Conservation (phyloP, 305 asterid genomes). For the Striga hermonthica region DNA sequence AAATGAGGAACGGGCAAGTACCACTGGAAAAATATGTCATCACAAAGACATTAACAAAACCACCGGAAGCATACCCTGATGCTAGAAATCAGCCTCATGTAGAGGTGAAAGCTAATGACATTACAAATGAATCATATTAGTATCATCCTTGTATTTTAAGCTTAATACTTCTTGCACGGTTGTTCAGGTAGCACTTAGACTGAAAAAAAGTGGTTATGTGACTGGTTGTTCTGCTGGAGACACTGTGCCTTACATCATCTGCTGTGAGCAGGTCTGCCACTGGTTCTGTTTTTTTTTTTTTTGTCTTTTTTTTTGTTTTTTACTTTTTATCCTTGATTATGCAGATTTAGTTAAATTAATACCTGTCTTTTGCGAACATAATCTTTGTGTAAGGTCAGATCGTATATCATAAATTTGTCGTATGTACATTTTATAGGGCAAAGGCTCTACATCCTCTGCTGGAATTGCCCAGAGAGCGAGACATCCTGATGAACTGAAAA, state of each 20-base stretch:
- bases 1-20: conserved; percentile 87
- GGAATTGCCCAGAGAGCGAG: conserved; percentile 99
- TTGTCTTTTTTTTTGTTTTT: too few species aligned
- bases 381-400: conserved; percentile 15
- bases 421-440: conserved; percentile 50
- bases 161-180: conserved; percentile 24
- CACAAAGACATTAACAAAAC: conserved; percentile 84
- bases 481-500: conserved; percentile 94
- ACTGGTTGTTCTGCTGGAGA: conserved; percentile 96
- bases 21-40: conserved; percentile 85
- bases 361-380: conserved; percentile 13
- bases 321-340: conserved; percentile 8
- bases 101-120: conserved; percentile 57
- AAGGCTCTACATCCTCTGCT: conserved; percentile 51
- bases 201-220: conserved; percentile 78
- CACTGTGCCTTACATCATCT: conserved; percentile 88
- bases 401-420: conserved; percentile 25
- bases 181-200: conserved; percentile 85
- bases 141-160: conserved; percentile 21
- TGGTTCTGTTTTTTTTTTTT: conserved; percentile 2
- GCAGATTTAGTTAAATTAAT: conserved; percentile 8
- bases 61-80: conserved; percentile 98
- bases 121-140: conserved; percentile 19
- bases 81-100: conserved; percentile 96
- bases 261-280: conserved; percentile 78